Base-by-base conservation (phyloP, 2,329 filamentous ascomycete genomes). In the Cryphonectria japonica region DNA sequence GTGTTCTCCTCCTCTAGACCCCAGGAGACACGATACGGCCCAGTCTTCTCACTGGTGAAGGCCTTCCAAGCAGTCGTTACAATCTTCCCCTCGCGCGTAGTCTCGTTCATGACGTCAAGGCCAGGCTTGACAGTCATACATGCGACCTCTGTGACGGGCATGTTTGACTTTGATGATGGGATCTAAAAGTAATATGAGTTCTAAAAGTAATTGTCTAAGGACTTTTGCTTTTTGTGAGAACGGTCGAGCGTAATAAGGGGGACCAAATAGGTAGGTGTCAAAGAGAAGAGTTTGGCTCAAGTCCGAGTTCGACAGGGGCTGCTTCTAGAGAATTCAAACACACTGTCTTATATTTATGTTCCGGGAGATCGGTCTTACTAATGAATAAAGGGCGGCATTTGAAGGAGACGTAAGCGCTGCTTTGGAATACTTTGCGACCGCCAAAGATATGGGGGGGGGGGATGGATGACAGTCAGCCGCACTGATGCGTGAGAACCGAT, bases 1-100 rank as follows among this genome's bases (percentile, higher is more conserved):
- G 76, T 74, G 16, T 75, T 69, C 32, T 77, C 73, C 14, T 73
- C 59, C 41, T 77, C 75, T 8, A 74, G 61, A 8, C 75, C 74
- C 73, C 73, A 75, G 54, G 73, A 76, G 1, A 76, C 67, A 2
- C 68, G 65, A 22, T 70, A 73, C 2, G 76, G 76, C 9, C 74
- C 76, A 0, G 73, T 74, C 11, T 73, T 70, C n/a, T 68, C 54
- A 13, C 66, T 71, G 3, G 70, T 73, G 11, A 73, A 65, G 13
- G 14, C 69, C 26, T 68, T 70, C 70, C 70, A 76, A 13, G 71
- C 71, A 26, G 34, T 54, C 9, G 67, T 26, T 3, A 73, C 62
- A 29, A 75, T 71, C 52, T 72, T 61, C 3, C 76, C 76, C 29
- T 74, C 75, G 7, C 68, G 68, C 0, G 73, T 75, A 26, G 34